These are phyloP conservation scores for Marchantia paleacea DNA, from an alignment of 225 moss, liverwort and hornwort species.

Conservation along the genomic window DNA sequence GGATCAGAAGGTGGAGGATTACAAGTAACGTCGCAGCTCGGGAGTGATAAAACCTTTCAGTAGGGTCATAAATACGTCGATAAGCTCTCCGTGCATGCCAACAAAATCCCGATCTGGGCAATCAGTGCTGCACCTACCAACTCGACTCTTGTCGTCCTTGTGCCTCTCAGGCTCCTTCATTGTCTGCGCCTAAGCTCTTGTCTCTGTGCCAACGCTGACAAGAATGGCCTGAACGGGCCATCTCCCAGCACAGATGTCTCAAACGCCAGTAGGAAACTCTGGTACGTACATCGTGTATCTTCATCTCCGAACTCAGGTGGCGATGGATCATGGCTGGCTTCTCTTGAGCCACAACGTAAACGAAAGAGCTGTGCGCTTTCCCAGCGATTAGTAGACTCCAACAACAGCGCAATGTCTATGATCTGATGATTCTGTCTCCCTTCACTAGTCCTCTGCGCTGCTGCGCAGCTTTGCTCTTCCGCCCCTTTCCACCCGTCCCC, in stretches of 20 bases:
- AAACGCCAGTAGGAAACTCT: background rate
- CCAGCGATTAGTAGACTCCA: too few species aligned
- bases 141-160: constrained; percentile 1
- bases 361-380: too few species aligned
- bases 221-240: background rate
- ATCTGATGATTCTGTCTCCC: too few species aligned
- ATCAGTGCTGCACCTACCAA: constrained; percentile 17
- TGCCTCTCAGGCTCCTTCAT: background rate
- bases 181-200: background rate
- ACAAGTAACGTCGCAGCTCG: background rate
- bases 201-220: constrained; percentile 7
- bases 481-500: background rate
- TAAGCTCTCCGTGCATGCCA: constrained; percentile 3
- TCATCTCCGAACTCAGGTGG: too few species aligned
- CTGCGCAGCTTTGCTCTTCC: background rate
- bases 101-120: background rate
- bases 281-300: background rate
- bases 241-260: background rate
- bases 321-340: too few species aligned
- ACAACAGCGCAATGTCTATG: too few species aligned
- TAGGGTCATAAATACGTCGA: background rate
- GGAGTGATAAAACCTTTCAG: background rate
- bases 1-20: background rate
- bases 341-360: too few species aligned
- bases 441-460: too few species aligned